Base-by-base conservation (phyloP, 2,329 filamentous ascomycete species). In the Exophiala alcalophila region DNA sequence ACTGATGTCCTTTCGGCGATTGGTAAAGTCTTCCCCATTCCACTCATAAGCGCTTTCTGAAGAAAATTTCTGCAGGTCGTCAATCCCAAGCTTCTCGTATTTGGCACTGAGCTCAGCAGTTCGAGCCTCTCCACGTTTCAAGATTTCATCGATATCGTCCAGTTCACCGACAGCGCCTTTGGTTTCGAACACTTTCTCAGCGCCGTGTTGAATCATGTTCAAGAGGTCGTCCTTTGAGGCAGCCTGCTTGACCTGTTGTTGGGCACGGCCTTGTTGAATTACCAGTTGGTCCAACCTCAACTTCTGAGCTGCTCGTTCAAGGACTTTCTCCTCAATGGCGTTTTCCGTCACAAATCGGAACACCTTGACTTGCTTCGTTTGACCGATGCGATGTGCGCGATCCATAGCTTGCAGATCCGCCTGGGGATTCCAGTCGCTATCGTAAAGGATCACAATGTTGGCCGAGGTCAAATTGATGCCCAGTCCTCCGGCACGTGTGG, bases 391-490 rank as follows among this genome's bases (percentile, higher is more conserved):
- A 70, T 98, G 92, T 37, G 92, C 92, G 62, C 92, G 86, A 61
- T 98, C 92, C 92, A 98, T 98, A 43, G 92, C 92, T 66, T 98
- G 92, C 47, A 98, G 70, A 80, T 98, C 92, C 12, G 92, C 92
- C 66, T 98, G 92, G 7, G 92, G 92, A 60, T 96, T 97, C 92
- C 92, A 98, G 63, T 98, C 92, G 58, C 90, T 96, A 65, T 98
- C 92, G 60, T 92, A 98, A 5, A 98, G 78, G 20, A 98, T 80
- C 45, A 98, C 92, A 59, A 97, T 95, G 58, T 98, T 92, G 42
- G 92, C 92, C 48, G 78, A 84, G 1, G 92, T 98, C 61, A 98
- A 71, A 63, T 98, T 98, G 73, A 98, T 98, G 59, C 92, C 92
- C 40, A 98, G 70, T 58, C 92, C 92, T 73, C 92, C 92, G 44